Evolutionary conservation across 2,329 filamentous ascomycete species (phyloP).

Genomic region (Fusarium sp.): DNA sequence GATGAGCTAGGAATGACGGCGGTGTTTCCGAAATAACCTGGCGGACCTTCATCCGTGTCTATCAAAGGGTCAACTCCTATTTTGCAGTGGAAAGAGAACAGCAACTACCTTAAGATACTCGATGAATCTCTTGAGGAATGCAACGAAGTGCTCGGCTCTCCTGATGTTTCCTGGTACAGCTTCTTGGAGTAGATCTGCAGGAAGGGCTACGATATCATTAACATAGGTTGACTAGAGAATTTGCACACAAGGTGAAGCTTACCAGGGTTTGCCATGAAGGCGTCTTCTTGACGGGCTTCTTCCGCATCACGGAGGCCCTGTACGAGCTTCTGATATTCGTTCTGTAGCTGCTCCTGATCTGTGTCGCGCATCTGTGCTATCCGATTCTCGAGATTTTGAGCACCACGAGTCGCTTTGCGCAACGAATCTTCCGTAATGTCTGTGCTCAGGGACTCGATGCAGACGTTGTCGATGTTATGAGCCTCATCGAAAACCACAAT

Average conservation of each 20-base stretch:
- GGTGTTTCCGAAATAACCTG: constrained; percentile 98
- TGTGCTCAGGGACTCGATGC: constrained; percentile 96
- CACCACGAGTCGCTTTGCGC: constrained; percentile 89
- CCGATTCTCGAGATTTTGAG: constrained; percentile 88
- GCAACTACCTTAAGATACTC: constrained; percentile 83
- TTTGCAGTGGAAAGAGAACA: neutral
- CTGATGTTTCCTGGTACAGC: constrained; percentile 97
- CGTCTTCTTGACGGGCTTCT: constrained; percentile 90
- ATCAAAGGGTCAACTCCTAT: constrained; percentile 7
- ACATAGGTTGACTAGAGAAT: neutral
- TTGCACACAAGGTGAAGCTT: constrained; percentile 21
- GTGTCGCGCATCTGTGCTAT: constrained; percentile 96
- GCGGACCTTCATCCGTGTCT: constrained; percentile 97
- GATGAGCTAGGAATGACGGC: constrained; percentile 89
- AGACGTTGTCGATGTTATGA: constrained; percentile 99
- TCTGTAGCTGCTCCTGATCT: constrained; percentile 93
- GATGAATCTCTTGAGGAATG: constrained; percentile 95
- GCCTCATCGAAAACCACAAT: constrained; percentile 99
- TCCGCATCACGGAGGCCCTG: constrained; percentile 90
- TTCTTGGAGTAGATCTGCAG: constrained; percentile 93
- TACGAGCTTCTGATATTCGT: constrained; percentile 94
- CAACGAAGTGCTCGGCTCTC: constrained; percentile 93
- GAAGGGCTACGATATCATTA: constrained; percentile 68
- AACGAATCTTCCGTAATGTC: constrained; percentile 96
- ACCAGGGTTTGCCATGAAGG: constrained; percentile 94